Conservation (phyloP, 768 basidiomycete genomes). For the Amanita phalloides region DNA sequence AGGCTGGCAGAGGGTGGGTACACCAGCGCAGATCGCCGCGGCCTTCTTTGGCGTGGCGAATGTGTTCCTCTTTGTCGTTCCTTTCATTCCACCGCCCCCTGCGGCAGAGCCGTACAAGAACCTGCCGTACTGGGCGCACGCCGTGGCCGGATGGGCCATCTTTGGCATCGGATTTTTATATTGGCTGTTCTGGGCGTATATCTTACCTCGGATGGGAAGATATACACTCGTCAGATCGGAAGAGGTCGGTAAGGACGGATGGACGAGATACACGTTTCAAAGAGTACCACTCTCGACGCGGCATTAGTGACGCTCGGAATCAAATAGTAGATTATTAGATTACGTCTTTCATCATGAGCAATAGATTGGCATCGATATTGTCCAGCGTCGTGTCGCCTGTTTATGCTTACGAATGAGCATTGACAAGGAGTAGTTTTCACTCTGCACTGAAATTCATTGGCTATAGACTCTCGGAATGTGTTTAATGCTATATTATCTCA, state of each 20-base stretch:
- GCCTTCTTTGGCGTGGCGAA: slow-evolving; percentile 37
- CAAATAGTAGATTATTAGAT: too few relatives aligned
- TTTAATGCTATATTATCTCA: too few relatives aligned
- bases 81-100: slow-evolving; percentile 38
- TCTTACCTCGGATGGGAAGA: slow-evolving; percentile 18
- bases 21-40: slow-evolving; percentile 19
- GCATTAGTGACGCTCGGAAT: too few relatives aligned
- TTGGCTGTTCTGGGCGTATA: slow-evolving; percentile 22
- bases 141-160: slow-evolving; percentile 26
- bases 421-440: too few relatives aligned
- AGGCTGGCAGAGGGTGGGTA: slow-evolving; percentile 21
- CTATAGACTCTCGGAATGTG: too few relatives aligned
- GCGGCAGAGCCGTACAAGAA: slow-evolving; percentile 35
- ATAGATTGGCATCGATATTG: too few relatives aligned
- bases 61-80: slow-evolving; percentile 44
- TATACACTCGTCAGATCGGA: slow-evolving; percentile 11
- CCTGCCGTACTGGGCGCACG: slow-evolving; percentile 49
- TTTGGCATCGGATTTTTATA: slow-evolving; percentile 27
- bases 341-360: too few relatives aligned
- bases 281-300: not conserved
- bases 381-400: too few relatives aligned
- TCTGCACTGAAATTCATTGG: too few relatives aligned
- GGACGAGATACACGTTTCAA: not conserved
- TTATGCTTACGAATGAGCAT: too few relatives aligned
- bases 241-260: slow-evolving; percentile 15